Base-by-base conservation (phyloP, 805 yeast species). In the Myxozyma neglecta region DNA sequence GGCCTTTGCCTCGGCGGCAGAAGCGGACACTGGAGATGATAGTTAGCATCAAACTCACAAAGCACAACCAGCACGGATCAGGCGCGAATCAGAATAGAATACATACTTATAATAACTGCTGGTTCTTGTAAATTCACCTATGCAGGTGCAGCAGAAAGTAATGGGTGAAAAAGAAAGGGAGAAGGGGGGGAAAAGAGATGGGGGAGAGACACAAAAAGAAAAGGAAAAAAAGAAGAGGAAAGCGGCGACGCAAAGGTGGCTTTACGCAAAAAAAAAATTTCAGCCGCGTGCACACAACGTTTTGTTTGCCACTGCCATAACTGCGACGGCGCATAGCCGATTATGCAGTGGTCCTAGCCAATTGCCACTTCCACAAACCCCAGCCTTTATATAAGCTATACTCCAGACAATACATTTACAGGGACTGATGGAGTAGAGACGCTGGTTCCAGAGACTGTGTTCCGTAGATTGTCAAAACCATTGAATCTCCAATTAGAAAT, bases 1-100 rank as follows among this genome's bases (percentile, higher is more conserved):
- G 64, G 71, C 70, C 63, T 70, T 69, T 32, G 66, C 66, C 57
- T 62, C 66, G 39, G 66, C 65, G 53, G 65, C 65, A 61, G 65
- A 48, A 29, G 46, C 42, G 42, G 60, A 51, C 50, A 47, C 42
- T 39, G 24, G 16, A 10, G 13, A 32, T 11, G 14, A 18, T 16
- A 44, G 29, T 39, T n/a, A 40, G 16, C 13, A 20, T n/a, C 48
- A 42, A n/a, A 48, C 14, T 20, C 37, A 6, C 42, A 13, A 5
- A 14, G 20, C 29, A 34, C 29, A 9, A 43, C 9, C 29, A 20
- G 7, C 40, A 20, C 37, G 35, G 46, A 46, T 14, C 46, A 4
- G 20, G 6, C 10, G 16, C 46, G 39, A 6, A 13, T 3, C 3
- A 45, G 14, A 34, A 16, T 14, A 46, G 24, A 11, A 20, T 2